A percentile compares a stretch with the other conserved stretches of the same genome.
These are phyloP conservation scores for Chrysanthemum lavandulifolium DNA, from an alignment of 129 eudicot species.

Conservation along the genomic window DNA sequence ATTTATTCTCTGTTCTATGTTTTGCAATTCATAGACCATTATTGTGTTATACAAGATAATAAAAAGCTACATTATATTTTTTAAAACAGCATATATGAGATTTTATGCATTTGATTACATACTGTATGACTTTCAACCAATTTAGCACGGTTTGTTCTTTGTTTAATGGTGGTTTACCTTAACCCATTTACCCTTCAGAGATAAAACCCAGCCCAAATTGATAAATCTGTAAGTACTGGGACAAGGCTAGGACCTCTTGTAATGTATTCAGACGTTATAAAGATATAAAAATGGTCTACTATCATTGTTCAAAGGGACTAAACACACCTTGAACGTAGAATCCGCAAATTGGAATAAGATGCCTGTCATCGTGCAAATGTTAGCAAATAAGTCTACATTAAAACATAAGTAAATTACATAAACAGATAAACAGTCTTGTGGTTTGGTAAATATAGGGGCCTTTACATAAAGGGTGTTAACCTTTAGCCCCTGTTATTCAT, in stretches of 20 bases:
- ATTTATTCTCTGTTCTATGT: not conserved
- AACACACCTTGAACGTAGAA: conserved; percentile 86
- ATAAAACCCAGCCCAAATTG: not conserved
- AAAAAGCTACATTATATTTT: not conserved
- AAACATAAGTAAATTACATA: not conserved
- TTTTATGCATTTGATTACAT: conserved; percentile 1
- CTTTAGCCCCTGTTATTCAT: too few relatives aligned
- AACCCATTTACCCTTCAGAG: not conserved
- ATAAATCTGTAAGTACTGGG: not conserved
- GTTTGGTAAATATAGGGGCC: too few relatives aligned
- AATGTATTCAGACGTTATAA: conserved; percentile 6
- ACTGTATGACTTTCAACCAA: not conserved
- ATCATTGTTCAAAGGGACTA: conserved; percentile 5
- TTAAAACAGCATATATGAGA: not conserved
- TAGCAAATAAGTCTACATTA: conserved; percentile 23
- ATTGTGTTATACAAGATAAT: not conserved
- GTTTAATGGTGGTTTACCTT: not conserved
- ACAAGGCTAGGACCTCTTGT: not conserved
- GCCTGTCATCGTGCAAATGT: conserved; percentile 53
- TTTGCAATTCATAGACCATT: not conserved
- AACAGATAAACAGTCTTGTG: too few relatives aligned
- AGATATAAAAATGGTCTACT: not conserved
- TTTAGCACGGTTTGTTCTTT: not conserved
- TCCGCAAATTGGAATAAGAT: conserved; percentile 83
- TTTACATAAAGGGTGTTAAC: too few relatives aligned